Evolutionary conservation across 1,284 basidiomycete species (phyloP).

Genomic region (Apiotrichum sp.): DNA sequence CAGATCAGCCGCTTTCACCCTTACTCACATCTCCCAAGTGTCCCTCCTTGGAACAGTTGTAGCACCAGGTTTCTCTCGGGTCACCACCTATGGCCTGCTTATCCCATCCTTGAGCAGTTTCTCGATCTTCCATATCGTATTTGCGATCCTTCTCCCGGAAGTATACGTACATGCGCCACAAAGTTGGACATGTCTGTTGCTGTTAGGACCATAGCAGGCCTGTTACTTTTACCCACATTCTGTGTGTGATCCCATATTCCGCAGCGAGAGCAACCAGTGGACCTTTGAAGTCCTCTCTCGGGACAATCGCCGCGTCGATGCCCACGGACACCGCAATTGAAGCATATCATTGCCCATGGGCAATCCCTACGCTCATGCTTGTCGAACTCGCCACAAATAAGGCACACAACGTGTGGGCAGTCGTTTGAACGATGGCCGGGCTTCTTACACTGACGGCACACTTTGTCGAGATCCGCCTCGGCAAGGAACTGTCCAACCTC

Average conservation of each 20-base stretch:
- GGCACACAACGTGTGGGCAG: constrained; percentile 52
- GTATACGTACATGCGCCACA: constrained; percentile 84
- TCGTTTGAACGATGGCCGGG: constrained; percentile 34
- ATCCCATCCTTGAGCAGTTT: constrained; percentile 28
- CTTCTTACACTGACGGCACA: constrained; percentile 40
- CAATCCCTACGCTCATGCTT: constrained; percentile 77
- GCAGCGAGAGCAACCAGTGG: constrained; percentile 64
- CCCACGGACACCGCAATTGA: constrained; percentile 77
- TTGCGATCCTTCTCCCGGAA: constrained; percentile 56
- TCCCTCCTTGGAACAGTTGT: constrained; percentile 72
- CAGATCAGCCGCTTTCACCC: too few species aligned
- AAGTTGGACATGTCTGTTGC: constrained; percentile 70
- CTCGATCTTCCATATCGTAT: constrained; percentile 47
- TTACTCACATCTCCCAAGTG: constrained; percentile 79
- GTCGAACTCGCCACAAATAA: constrained; percentile 78
- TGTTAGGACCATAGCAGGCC: background rate
- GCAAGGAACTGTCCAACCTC: constrained; percentile 38
- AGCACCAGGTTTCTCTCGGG: constrained; percentile 56
- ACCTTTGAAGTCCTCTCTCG: constrained; percentile 22
- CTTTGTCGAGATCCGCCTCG: constrained; percentile 33
- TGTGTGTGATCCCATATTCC: constrained; percentile 62
- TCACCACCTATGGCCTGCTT: constrained; percentile 34
- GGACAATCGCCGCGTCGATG: constrained; percentile 76
- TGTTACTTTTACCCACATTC: constrained; percentile 52
- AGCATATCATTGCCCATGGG: constrained; percentile 78